phyloP scores from a whole-genome alignment of 257 asterid species.

The Cinchona pubescens region DNA sequence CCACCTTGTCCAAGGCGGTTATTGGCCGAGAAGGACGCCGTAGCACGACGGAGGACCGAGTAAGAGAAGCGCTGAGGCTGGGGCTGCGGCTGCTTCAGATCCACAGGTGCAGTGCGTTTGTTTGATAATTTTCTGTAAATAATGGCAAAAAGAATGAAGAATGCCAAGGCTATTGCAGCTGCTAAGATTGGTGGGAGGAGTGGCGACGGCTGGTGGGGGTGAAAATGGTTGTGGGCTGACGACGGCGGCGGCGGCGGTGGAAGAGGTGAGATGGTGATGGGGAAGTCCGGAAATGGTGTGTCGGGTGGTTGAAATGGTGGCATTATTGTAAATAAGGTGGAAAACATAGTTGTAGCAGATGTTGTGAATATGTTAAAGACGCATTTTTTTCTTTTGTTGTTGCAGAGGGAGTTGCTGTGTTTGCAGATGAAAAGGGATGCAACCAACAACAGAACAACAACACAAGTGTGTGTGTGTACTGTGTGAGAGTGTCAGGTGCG shows the following conservation, averaged over 20 bases:
- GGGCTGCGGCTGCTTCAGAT: slow-evolving; percentile 54
- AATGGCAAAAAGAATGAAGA: slow-evolving; percentile 42
- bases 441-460: neutral
- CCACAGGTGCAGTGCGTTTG: slow-evolving; percentile 74
- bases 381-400: no score
- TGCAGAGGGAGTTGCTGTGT: neutral
- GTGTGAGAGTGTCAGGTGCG: slow-evolving; percentile 25
- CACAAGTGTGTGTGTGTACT: no score
- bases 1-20: slow-evolving; percentile 94
- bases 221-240: neutral
- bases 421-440: neutral
- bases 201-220: slow-evolving; percentile 26
- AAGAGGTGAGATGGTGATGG: slow-evolving; percentile 7
- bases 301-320: neutral
- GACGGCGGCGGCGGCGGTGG: slow-evolving; percentile 29
- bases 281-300: slow-evolving; percentile 19
- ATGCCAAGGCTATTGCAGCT: slow-evolving; percentile 40
- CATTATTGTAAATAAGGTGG: slow-evolving; percentile 10
- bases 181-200: slow-evolving; percentile 51
- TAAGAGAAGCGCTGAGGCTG: slow-evolving; percentile 65
- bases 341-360: no score
- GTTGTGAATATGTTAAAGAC: slow-evolving; percentile 4
- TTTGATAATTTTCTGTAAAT: slow-evolving; percentile 64
- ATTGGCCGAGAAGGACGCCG: slow-evolving; percentile 52
- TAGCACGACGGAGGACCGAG: slow-evolving; percentile 64